Evolutionary conservation across 2,329 filamentous ascomycete genomes (phyloP).

Genomic region (Xylariaceae sp.): DNA sequence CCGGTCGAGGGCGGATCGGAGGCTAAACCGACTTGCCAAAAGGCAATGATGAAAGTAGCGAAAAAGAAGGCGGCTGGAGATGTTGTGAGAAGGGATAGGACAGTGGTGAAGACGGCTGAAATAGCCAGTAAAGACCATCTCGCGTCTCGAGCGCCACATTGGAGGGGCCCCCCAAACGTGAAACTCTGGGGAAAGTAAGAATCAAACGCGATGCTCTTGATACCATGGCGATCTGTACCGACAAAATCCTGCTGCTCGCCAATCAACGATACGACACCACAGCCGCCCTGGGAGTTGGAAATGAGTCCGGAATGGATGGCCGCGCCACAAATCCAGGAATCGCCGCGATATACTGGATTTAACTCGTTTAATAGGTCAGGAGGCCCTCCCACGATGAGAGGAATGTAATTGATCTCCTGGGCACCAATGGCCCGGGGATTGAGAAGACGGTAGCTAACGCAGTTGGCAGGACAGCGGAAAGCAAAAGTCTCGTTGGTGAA

Average conservation of each 20-base stretch:
- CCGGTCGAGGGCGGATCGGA: constrained; percentile 74
- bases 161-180: constrained; percentile 63
- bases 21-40: constrained; percentile 85
- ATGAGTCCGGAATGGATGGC: constrained; percentile 82
- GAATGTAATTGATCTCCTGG: constrained; percentile 59
- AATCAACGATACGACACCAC: constrained; percentile 71
- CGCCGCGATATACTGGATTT: constrained; percentile 70
- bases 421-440: constrained; percentile 74
- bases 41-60: constrained; percentile 73
- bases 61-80: constrained; percentile 81
- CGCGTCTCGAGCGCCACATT: constrained; percentile 68
- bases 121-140: constrained; percentile 81
- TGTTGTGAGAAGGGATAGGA: constrained; percentile 77
- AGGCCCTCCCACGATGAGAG: constrained; percentile 66
- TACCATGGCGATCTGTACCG: constrained; percentile 64
- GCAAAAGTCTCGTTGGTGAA: constrained; percentile 67
- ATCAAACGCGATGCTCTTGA: constrained; percentile 72
- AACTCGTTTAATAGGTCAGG: constrained; percentile 38
- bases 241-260: constrained; percentile 63
- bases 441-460: constrained; percentile 59
- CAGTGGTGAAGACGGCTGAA: constrained; percentile 71
- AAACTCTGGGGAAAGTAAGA: constrained; percentile 89
- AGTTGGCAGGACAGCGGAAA: constrained; percentile 72
- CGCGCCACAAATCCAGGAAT: constrained; percentile 81
- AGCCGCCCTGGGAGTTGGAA: constrained; percentile 67